These are phyloP conservation scores for Mucor velutinosus DNA, from an alignment of 371 early-diverging fungal genomes.

Conservation along the genomic window DNA sequence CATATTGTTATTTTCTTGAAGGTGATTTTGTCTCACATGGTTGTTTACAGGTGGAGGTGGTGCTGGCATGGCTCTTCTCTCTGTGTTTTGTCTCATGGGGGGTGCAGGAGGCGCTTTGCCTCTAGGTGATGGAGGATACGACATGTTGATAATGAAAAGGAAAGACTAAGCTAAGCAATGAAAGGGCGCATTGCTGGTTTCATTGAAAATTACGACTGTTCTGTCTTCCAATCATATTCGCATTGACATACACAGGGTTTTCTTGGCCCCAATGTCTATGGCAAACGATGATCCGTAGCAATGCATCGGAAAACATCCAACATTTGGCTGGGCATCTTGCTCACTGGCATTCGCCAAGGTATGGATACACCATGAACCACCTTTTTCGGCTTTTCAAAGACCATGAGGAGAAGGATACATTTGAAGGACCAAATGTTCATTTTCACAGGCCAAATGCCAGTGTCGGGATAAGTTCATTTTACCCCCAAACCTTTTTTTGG, in stretches of 20 bases:
- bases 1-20: not conserved
- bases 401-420: too few relatives aligned
- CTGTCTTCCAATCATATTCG: not conserved
- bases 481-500: conserved; percentile 13
- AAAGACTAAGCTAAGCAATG: not conserved
- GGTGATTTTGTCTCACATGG: not conserved
- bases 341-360: too few relatives aligned
- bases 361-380: too few relatives aligned
- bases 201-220: not conserved
- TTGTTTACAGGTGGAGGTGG: conserved; percentile 22
- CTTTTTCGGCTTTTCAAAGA: too few relatives aligned
- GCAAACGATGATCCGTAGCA: too few relatives aligned
- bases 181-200: not conserved
- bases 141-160: conserved; percentile 7
- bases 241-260: not conserved
- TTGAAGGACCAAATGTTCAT: too few relatives aligned
- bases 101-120: conserved; percentile 26
- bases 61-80: conserved; percentile 31
- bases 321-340: too few relatives aligned
- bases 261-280: not conserved
- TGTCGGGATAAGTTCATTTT: too few relatives aligned
- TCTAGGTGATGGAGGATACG: conserved; percentile 17
- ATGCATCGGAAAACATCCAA: too few relatives aligned
- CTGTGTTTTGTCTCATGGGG: conserved; percentile 24
- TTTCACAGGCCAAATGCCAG: too few relatives aligned